Base-by-base conservation (phyloP, 306 rosid species). In the Pyrus communis region DNA sequence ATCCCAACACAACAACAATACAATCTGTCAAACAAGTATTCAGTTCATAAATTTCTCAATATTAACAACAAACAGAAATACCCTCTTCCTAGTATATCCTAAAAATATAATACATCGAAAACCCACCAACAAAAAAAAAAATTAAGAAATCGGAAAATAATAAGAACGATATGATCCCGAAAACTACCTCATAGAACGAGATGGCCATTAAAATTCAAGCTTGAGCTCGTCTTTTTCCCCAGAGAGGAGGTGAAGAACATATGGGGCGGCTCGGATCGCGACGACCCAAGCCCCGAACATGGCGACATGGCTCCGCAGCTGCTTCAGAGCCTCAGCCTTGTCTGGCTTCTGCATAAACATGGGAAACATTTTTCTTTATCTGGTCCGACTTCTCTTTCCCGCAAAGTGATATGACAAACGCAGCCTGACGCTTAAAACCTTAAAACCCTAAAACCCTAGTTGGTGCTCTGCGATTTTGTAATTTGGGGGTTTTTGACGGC, bases 301-400 rank as follows among this genome's bases (percentile, higher is more conserved):
- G 42, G 90, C 89, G 11, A 75, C 97, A 69, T 95, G 98, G 75
- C 90, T 73, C 67, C 83, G 87, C 17, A 95, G 93, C 88, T 95
- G 97, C 91, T 89, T 89, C 79, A 92, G 67, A 46, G 97, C 98
- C 22, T 60, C 91, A 40, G 88, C 90, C 83, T 95, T 95, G 72
- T 95, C 97, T 0, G 99, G 99, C 88, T 90, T 95, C 38, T 91
- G 92, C 97, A 91, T 86, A 70, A 92, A 92, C 98, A 92, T 90
- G 0, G 97, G 97, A 85, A 92, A 95, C 99, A 95, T 79, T 67
- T 81, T 66, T 71, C 19, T 75, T 69, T 70, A 33, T 70, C 13
- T 75, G 23, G 45, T 23, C 51, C 33, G 43, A n/a, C 38, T 6
- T 9, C n/a, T 25, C 51, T 30, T 46, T 38, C 19, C 57, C 2